Percentiles rank a stretch among this genome's conserved stretches.
Evolutionary conservation across 768 basidiomycete species (phyloP).

Genomic region (Mycena rosella): DNA sequence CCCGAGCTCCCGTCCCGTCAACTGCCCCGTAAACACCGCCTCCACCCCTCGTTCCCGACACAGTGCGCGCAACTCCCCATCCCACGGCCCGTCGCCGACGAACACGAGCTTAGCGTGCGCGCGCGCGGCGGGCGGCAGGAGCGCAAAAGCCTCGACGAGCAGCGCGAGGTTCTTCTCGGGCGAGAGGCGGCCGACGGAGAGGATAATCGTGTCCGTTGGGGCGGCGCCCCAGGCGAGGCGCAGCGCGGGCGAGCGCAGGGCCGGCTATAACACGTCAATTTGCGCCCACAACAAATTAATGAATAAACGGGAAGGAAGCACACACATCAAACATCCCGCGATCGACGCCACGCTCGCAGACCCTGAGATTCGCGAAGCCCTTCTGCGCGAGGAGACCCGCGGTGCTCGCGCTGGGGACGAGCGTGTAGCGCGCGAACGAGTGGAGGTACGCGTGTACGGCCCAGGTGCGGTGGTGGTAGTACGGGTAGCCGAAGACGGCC

Average conservation of each 20-base stretch:
- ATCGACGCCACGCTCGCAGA: conserved; percentile 15
- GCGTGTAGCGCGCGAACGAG: conserved; percentile 1
- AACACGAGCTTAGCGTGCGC: conserved; percentile 7
- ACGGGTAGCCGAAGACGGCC: conserved; percentile 33
- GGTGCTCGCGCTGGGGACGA: conserved; percentile 19
- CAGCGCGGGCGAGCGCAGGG: background rate
- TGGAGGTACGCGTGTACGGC: background rate
- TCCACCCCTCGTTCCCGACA: background rate
- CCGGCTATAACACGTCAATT: background rate
- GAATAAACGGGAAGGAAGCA: background rate
- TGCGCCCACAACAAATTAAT: background rate
- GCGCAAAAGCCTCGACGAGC: conserved; percentile 3
- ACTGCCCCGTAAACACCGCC: conserved; percentile 28
- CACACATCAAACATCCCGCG: conserved; percentile 1
- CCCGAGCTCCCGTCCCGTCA: conserved; percentile 15
- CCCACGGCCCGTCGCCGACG: conserved; percentile 19
- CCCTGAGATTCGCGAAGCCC: conserved; percentile 1
- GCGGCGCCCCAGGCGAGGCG: conserved; percentile 8
- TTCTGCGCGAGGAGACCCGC: background rate
- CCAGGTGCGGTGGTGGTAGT: conserved; percentile 19
- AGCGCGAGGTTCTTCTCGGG: conserved; percentile 33
- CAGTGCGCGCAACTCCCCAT: background rate
- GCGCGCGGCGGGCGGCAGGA: background rate
- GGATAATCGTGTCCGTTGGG: conserved; percentile 1
- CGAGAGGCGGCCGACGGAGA: conserved; percentile 27